Base-by-base conservation (phyloP, 2,329 filamentous ascomycete genomes). In the Alternaria postmessia region DNA sequence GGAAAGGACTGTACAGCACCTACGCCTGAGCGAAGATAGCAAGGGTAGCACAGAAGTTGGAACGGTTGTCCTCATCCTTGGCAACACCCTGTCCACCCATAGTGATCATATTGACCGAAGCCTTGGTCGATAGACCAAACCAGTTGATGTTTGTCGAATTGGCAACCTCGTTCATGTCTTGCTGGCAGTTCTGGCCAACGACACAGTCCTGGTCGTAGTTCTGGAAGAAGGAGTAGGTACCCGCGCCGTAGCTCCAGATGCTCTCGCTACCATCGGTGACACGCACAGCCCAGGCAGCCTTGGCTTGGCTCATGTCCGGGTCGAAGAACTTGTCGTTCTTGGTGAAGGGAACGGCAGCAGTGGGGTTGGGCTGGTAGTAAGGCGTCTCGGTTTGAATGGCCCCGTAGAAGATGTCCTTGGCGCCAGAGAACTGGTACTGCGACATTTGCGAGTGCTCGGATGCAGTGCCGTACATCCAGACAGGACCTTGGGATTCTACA, bases 401-500 rank as follows among this genome's bases (percentile, higher is more conserved):
- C 18, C 87, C 88, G 70, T 88, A 85, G 74, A 85, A 89, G 54
- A 91, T 78, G 69, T 91, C 84, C 46, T 82, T 81, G 5, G 89
- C 88, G 51, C 83, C 81, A 66, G 81, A 78, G 52, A 91, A 80
- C 68, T 91, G 87, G 75, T 91, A 92, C 74, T 91, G 88, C 82
- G 91, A 93, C n/a, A 90, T 78, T 2, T 85, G 82, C 49, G 84
- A 84, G 75, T 92, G 90, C 78, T 92, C 90, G 0, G 86, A 85
- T 0, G 86, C 83, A 0, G 88, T 89, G 8, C 88, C 89, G 49
- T 85, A 87, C 22, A 95, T 80, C 93, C 93, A 96, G 53, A 90
- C 88, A 7, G 90, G 88, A 7, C 90, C 90, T 74, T 90, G 84
- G 49, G 84, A 91, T 81, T 96, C 92, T 69, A 97, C 87, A 36